phyloP scores from a whole-genome alignment of 306 rosid species.

The Aeschynomene evenia region DNA sequence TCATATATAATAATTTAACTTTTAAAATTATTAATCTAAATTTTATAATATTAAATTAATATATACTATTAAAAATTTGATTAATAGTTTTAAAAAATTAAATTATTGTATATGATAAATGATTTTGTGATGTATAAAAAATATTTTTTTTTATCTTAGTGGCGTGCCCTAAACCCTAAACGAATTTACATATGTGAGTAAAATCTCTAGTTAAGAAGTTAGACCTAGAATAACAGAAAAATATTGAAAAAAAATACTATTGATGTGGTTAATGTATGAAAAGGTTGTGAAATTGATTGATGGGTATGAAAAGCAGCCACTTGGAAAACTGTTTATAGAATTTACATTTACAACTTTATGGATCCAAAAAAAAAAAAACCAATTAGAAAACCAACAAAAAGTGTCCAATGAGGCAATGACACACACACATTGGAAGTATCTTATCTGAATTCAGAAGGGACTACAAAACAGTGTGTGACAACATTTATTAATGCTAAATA shows the following conservation, averaged over 20 bases:
- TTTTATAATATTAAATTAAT: too few relatives aligned
- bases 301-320: slow-evolving; percentile 29
- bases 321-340: background rate
- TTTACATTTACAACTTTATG: slow-evolving; percentile 3
- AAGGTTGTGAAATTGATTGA: slow-evolving; percentile 31
- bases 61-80: too few relatives aligned
- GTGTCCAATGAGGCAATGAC: slow-evolving; percentile 1
- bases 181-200: too few relatives aligned
- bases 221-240: background rate
- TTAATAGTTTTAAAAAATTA: too few relatives aligned
- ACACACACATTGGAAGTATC: background rate
- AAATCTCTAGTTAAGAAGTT: too few relatives aligned
- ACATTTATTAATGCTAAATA: slow-evolving; percentile 12
- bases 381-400: slow-evolving; percentile 9
- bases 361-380: slow-evolving; percentile 7
- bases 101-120: too few relatives aligned
- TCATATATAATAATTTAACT: too few relatives aligned
- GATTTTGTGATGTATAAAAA: too few relatives aligned
- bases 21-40: too few relatives aligned
- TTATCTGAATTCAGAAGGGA: background rate
- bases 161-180: too few relatives aligned
- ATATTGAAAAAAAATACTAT: background rate
- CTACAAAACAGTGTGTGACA: background rate
- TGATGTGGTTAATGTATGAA: background rate
- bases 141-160: too few relatives aligned